Base-by-base conservation (phyloP, 1,284 basidiomycete species). In the Schizophyllum commune region DNA sequence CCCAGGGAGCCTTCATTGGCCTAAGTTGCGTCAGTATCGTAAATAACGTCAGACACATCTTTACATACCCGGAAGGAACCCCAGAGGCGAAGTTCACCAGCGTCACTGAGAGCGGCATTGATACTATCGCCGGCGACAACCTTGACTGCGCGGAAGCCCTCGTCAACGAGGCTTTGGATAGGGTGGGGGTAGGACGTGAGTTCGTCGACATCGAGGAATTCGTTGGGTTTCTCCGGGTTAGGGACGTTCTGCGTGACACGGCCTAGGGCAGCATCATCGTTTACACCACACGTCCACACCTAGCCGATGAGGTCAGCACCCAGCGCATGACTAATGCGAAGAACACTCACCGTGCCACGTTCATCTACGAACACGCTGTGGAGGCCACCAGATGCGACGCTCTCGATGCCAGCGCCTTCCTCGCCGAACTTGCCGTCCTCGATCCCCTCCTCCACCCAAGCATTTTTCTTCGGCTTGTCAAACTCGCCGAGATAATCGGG, bases 231-330 rank as follows among this genome's bases (percentile, higher is more conserved):
- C 22, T 83, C 76, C 55, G 86, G 85, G 69, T 93, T 85, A 8
- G 86, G 82, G 51, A 91, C 80, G 61, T 89, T 83, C 58, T 81
- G 77, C 1, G 92, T 95, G 62, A 84, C 73, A 62, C 94, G 84
- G n/a, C 96, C 95, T 27, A 98, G 82, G 52, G 92, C 91, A 59
- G 92, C 94, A 68, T 94, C 90, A 71, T 98, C 95, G 72, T 98
- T 97, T 65, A 93, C 88, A 56, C 94, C 94, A 75, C 90, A 95
- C 8, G 91, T 89, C 84, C 90, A 91, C 21, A 92, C 77, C 91
- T 92, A 68, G 55, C 39, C 52, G 59, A 61, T 32, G 55, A 52
- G 53, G 52, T 53, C 54, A 60, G 56, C 57, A 52, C 27, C 63
- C 34, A 59, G 47, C 54, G 57, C 53, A 54, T 8, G 47, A 55